Evolutionary conservation across 176 grass and related monocot species (phyloP).

Genomic region (Cenchrus fungigraminus): DNA sequence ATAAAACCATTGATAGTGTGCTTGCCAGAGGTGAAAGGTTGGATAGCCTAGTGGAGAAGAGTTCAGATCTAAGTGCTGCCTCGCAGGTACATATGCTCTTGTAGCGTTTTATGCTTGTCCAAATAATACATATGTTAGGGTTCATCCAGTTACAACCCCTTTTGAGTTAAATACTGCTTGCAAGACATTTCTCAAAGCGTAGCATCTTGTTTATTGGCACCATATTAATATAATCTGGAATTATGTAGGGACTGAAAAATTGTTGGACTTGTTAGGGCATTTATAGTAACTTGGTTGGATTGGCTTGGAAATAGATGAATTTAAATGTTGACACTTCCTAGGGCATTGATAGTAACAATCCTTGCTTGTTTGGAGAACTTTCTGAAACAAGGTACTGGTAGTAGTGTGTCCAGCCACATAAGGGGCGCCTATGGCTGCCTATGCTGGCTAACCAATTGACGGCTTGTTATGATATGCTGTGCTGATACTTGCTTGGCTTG

Average conservation of each 20-base stretch:
- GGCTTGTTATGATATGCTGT: not conserved
- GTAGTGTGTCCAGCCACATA: not conserved
- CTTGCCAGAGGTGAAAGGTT: conserved; percentile 75
- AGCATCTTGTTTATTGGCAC: not conserved
- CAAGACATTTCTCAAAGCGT: not conserved
- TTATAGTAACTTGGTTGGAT: not conserved
- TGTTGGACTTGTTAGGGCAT: not conserved
- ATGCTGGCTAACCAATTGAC: not conserved
- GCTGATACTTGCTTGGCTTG: not conserved
- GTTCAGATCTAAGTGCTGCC: conserved; percentile 82
- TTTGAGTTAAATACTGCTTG: not conserved
- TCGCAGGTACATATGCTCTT: conserved; percentile 56
- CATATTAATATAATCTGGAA: not conserved
- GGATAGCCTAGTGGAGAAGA: conserved; percentile 90
- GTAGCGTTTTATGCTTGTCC: not conserved
- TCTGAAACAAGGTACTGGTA: not conserved
- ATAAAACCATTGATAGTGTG: conserved; percentile 94
- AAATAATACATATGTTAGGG: not conserved
- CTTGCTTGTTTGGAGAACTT: not conserved
- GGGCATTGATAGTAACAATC: not conserved
- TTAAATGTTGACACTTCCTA: not conserved
- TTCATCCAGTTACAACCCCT: not conserved
- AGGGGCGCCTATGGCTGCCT: not conserved
- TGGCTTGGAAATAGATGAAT: not conserved
- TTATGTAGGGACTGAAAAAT: not conserved